phyloP scores from a whole-genome alignment of 305 asterid genomes.

The Coffea humblotiana region DNA sequence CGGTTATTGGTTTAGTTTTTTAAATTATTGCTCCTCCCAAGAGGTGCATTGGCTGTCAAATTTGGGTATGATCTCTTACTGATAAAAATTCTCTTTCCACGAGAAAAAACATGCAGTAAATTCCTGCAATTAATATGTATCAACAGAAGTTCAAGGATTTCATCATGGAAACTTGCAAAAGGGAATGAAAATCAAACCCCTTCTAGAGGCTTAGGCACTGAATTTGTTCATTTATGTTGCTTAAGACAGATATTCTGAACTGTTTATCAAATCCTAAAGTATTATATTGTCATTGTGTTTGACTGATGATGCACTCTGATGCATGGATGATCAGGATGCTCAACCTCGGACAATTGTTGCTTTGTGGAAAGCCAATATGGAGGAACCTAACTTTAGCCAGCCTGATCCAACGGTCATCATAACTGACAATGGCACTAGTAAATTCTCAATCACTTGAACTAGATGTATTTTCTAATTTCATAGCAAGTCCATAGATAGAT shows the following conservation, averaged over 20 bases:
- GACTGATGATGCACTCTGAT: slow-evolving; percentile 12
- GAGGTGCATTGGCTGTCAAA: background rate
- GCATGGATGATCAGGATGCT: slow-evolving; percentile 59
- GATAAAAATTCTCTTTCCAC: background rate
- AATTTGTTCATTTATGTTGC: background rate
- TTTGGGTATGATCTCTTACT: background rate
- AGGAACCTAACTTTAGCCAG: slow-evolving; percentile 73
- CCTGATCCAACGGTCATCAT: slow-evolving; percentile 70
- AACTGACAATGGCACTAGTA: slow-evolving; percentile 66
- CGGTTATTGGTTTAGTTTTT: background rate
- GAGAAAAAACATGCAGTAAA: background rate
- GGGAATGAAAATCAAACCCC: background rate
- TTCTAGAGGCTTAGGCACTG: background rate
- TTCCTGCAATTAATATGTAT: background rate
- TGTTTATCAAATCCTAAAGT: slow-evolving; percentile 1
- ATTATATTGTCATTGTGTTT: slow-evolving; percentile 12
- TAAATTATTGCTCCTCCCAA: background rate
- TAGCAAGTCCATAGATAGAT: slow-evolving; percentile 25
- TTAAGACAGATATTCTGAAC: background rate
- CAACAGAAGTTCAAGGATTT: background rate
- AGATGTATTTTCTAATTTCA: background rate
- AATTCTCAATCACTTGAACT: slow-evolving; percentile 23
- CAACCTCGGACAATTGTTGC: slow-evolving; percentile 75
- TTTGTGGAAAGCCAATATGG: slow-evolving; percentile 92
- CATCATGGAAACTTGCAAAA: background rate